phyloP scores from a whole-genome alignment of 2,329 filamentous ascomycete species.

The Diaporthe sp. region DNA sequence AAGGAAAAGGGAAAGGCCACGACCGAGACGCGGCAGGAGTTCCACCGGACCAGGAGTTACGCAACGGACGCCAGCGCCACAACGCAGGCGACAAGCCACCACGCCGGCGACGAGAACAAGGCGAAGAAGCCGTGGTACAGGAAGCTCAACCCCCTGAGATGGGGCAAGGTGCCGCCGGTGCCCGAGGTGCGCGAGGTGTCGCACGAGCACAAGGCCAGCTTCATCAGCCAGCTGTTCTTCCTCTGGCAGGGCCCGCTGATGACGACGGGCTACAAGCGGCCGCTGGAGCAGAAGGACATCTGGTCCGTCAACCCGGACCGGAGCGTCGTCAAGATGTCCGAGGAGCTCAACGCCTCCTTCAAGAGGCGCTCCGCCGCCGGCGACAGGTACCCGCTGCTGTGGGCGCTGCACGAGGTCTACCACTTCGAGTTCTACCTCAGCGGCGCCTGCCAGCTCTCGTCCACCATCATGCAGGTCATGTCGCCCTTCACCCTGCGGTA shows the following conservation, averaged over 20 bases:
- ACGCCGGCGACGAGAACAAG: conserved; percentile 43
- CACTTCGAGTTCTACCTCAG: conserved; percentile 87
- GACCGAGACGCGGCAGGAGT: conserved; percentile 48
- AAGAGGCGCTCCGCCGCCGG: conserved; percentile 76
- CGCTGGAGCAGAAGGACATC: conserved; percentile 86
- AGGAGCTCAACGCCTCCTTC: conserved; percentile 77
- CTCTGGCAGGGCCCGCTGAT: conserved; percentile 94
- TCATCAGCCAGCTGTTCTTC: conserved; percentile 84
- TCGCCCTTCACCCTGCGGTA: conserved; percentile 89
- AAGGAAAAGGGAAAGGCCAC: conserved; percentile 44
- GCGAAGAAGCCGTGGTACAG: conserved; percentile 73
- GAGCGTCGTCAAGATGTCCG: conserved; percentile 77
- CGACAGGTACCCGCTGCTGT: conserved; percentile 80
- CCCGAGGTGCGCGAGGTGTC: conserved; percentile 69
- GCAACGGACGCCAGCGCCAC: conserved; percentile 67
- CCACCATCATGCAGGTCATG: conserved; percentile 83
- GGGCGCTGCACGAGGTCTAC: conserved; percentile 90
- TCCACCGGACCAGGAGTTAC: conserved; percentile 64
- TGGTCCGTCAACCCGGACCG: conserved; percentile 90
- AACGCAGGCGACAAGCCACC: conserved; percentile 58
- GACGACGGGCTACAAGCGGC: conserved; percentile 87
- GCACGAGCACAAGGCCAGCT: conserved; percentile 79
- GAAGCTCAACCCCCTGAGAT: conserved; percentile 72
- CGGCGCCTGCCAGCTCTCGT: conserved; percentile 80
- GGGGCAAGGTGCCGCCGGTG: conserved; percentile 69